These are phyloP conservation scores for Sporothrix brasiliensis DNA, from an alignment of 2,329 filamentous ascomycete species.

Conservation along the genomic window DNA sequence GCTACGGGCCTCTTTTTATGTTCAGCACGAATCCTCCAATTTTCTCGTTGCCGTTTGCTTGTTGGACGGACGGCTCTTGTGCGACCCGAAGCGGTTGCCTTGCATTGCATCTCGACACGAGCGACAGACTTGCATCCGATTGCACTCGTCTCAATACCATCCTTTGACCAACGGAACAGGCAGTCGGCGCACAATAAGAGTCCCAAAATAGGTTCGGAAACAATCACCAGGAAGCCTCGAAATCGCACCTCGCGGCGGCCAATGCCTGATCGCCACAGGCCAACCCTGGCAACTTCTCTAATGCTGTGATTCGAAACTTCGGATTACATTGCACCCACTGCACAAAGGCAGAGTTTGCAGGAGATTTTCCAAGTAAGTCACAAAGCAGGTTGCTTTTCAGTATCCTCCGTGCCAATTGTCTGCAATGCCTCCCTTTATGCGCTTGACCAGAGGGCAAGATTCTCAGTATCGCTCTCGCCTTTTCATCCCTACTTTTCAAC, in stretches of 20 bases:
- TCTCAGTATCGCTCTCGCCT: background rate
- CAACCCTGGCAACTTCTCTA: slow-evolving; percentile 19
- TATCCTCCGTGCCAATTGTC: background rate
- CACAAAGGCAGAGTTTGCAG: background rate
- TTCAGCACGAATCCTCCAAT: background rate
- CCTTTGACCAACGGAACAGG: background rate
- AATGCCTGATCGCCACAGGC: slow-evolving; percentile 29
- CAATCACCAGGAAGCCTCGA: background rate
- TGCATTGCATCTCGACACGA: slow-evolving; percentile 21
- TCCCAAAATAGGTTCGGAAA: background rate
- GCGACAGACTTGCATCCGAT: slow-evolving; percentile 17
- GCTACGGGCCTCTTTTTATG: slow-evolving; percentile 9
- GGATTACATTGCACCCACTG: background rate
- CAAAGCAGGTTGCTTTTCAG: background rate
- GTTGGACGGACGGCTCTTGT: slow-evolving; percentile 20
- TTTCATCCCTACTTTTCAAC: background rate
- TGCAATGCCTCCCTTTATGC: slow-evolving; percentile 4
- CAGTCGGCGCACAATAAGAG: background rate
- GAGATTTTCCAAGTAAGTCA: background rate
- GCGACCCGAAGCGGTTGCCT: slow-evolving; percentile 17
- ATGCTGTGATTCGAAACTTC: slow-evolving; percentile 29
- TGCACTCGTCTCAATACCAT: background rate
- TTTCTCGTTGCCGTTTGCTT: slow-evolving; percentile 1
- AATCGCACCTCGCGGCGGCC: background rate
- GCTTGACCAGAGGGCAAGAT: slow-evolving; percentile 23